Conservation (phyloP, 2,329 filamentous ascomycete species). For the Chaetomium globosum region DNA sequence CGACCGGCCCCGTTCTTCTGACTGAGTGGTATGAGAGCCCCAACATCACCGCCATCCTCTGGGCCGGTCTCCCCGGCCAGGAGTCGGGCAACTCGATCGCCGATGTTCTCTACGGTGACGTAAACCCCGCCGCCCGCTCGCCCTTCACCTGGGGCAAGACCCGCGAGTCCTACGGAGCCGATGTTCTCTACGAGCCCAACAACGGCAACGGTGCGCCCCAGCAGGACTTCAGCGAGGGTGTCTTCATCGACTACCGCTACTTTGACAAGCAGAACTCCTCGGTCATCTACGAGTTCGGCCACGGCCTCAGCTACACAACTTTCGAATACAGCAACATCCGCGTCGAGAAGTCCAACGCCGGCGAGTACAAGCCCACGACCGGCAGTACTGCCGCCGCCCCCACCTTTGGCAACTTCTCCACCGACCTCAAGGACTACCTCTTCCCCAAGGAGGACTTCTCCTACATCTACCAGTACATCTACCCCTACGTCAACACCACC, state of each 20-base stretch:
- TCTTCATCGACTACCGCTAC: conserved; percentile 79
- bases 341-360: conserved; percentile 54
- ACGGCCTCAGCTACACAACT: conserved; percentile 77
- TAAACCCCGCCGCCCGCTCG: conserved; percentile 75
- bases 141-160: conserved; percentile 79
- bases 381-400: conserved; percentile 67
- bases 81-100: conserved; percentile 78
- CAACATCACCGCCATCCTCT: conserved; percentile 82
- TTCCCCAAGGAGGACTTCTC: conserved; percentile 63
- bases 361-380: conserved; percentile 59
- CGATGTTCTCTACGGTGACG: conserved; percentile 80
- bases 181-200: conserved; percentile 69
- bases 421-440: conserved; percentile 64
- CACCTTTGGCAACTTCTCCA: conserved; percentile 65
- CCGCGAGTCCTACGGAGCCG: conserved; percentile 67
- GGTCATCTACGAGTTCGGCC: conserved; percentile 80
- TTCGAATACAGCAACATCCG: conserved; percentile 73
- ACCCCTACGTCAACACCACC: conserved; percentile 70
- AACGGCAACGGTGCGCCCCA: conserved; percentile 69
- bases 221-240: conserved; percentile 72
- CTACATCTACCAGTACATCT: conserved; percentile 61
- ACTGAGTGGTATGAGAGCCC: conserved; percentile 72
- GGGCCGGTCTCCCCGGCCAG: conserved; percentile 80
- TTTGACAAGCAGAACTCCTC: conserved; percentile 68
- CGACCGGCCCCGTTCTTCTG: conserved; percentile 76